Conservation (phyloP, 169 alveolate genomes). For the Cryptosporidium bovis region DNA sequence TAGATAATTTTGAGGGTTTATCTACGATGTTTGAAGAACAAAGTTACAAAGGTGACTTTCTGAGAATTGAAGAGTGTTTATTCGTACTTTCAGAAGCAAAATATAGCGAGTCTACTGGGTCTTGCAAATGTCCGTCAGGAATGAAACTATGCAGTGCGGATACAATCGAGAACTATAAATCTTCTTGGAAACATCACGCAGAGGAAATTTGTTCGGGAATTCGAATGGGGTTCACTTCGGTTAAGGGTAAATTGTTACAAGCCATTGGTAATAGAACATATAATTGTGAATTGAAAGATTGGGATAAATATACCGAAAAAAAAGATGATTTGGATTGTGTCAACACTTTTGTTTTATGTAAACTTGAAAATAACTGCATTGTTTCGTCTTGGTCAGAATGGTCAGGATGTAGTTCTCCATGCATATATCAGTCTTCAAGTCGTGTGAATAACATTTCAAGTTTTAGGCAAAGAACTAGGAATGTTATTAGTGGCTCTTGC, state of each 20-base stretch:
- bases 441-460: neutral
- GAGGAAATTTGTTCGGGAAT: conserved; percentile 15
- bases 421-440: neutral
- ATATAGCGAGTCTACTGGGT: conserved; percentile 14
- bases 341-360: conserved; percentile 19
- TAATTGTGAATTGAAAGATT: conserved; percentile 34
- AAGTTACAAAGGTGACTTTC: neutral
- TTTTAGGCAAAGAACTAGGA: conserved; percentile 21
- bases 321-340: neutral
- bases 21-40: no score
- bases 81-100: conserved; percentile 16
- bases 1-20: neutral
- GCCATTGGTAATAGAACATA: conserved; percentile 10
- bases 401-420: conserved; percentile 55
- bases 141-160: conserved; percentile 18
- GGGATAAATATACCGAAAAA: conserved; percentile 6
- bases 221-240: neutral
- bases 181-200: conserved; percentile 27
- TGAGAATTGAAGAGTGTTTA: conserved; percentile 10
- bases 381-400: conserved; percentile 39
- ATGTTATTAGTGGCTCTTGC: conserved; percentile 5
- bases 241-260: conserved; percentile 1
- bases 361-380: conserved; percentile 16
- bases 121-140: conserved; percentile 31
- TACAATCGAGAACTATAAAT: conserved; percentile 19